Evolutionary conservation across 176 grass and related monocot genomes (phyloP).

Genomic region (Carex parvula): DNA sequence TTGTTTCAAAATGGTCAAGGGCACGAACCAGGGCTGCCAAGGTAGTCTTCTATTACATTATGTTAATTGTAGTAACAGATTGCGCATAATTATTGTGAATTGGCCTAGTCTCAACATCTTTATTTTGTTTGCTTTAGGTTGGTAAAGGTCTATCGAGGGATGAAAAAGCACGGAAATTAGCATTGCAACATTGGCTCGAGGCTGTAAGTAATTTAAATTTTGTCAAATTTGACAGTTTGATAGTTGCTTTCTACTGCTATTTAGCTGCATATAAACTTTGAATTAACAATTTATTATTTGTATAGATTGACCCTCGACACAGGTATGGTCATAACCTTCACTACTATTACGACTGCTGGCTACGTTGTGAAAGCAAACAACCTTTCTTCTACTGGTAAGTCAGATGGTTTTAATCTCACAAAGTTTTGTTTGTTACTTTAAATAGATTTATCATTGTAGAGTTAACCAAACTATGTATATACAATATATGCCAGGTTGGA

Average conservation of each 20-base stretch:
- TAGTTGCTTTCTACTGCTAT: neutral
- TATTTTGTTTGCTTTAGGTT: conserved; percentile 45
- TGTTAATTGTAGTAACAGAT: neutral
- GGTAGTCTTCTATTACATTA: conserved; percentile 36
- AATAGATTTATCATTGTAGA: neutral
- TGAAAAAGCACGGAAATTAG: conserved; percentile 87
- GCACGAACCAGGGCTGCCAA: conserved; percentile 74
- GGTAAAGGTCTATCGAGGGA: conserved; percentile 87
- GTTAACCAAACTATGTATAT: conserved; percentile 45
- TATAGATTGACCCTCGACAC: conserved; percentile 86
- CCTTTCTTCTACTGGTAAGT: conserved; percentile 96
- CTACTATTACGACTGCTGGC: conserved; percentile 82
- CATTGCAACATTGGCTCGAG: conserved; percentile 96
- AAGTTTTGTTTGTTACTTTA: neutral
- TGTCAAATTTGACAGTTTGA: neutral
- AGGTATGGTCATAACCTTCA: conserved; percentile 94
- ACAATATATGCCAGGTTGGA: conserved; percentile 54
- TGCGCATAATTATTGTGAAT: neutral
- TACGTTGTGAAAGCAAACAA: conserved; percentile 68
- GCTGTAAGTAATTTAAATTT: conserved; percentile 45
- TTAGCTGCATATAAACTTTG: neutral
- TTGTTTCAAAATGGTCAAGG: conserved; percentile 73
- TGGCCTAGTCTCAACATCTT: neutral
- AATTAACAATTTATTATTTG: conserved; percentile 23
- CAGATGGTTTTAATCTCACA: conserved; percentile 11